These are phyloP conservation scores for Schwanniomyces vanrijiae DNA, from an alignment of 805 yeast genomes.

Conservation along the genomic window DNA sequence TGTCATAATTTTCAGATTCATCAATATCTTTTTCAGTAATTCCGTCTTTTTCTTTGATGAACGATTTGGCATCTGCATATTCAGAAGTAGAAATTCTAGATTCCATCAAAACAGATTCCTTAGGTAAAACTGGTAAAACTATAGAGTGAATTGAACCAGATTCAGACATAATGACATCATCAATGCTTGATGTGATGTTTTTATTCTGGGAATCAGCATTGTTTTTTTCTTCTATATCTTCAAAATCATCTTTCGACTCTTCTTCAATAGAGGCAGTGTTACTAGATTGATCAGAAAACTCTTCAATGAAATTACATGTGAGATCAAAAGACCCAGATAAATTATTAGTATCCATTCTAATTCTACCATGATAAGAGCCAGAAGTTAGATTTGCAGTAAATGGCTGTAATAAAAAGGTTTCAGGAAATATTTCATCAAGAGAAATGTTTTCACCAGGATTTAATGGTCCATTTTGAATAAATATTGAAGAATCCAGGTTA, in stretches of 20 bases:
- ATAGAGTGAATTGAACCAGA: conserved; percentile 26
- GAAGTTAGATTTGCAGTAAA: background rate
- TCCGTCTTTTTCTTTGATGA: conserved; percentile 2
- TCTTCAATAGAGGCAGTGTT: background rate
- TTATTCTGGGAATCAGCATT: background rate
- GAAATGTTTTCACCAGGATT: background rate
- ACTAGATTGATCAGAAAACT: background rate
- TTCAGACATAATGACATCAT: conserved; percentile 1
- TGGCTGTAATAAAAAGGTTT: background rate
- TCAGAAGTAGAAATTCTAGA: conserved; percentile 15
- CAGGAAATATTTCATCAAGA: background rate
- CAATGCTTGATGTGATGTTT: conserved; percentile 6
- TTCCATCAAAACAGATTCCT: conserved; percentile 17
- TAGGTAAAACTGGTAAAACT: conserved; percentile 31
- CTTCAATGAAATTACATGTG: background rate
- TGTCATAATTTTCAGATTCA: conserved; percentile 31
- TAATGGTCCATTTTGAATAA: background rate
- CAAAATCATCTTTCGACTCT: conserved; percentile 2
- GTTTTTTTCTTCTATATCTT: background rate
- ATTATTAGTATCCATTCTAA: background rate
- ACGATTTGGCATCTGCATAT: conserved; percentile 20
- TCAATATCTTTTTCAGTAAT: conserved; percentile 10
- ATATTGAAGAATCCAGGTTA: background rate
- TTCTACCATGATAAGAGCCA: background rate
- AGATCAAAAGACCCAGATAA: background rate